Evolutionary conservation across 1,284 basidiomycete species (phyloP).

Genomic region (Somion occarium): DNA sequence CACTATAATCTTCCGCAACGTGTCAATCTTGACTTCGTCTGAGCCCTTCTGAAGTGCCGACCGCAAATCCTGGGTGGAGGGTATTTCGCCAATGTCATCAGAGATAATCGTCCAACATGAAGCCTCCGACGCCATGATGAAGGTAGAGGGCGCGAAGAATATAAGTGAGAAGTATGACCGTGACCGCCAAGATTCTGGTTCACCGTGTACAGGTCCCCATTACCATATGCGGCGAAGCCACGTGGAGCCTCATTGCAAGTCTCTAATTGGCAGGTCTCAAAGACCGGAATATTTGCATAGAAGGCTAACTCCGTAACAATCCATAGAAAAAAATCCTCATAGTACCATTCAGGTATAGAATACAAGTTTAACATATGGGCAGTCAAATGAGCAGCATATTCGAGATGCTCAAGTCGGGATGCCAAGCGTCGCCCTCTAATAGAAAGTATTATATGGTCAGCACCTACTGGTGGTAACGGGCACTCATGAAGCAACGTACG

Average conservation of each 20-base stretch:
- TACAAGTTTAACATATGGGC: neutral
- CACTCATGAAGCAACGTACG: slow-evolving; percentile 35
- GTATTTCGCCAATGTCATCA: slow-evolving; percentile 74
- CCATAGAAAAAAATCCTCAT: no score
- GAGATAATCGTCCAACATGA: slow-evolving; percentile 83
- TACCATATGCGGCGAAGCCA: slow-evolving; percentile 16
- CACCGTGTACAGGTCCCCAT: slow-evolving; percentile 1
- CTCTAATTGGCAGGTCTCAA: neutral
- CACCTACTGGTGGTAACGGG: neutral
- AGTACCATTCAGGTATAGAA: slow-evolving; percentile 5
- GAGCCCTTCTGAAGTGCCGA: slow-evolving; percentile 89
- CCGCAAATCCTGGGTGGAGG: slow-evolving; percentile 83
- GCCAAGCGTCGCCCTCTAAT: slow-evolving; percentile 35
- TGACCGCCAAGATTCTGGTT: neutral
- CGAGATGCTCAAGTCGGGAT: slow-evolving; percentile 25
- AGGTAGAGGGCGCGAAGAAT: slow-evolving; percentile 6
- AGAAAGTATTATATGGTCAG: neutral
- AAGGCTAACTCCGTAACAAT: no score
- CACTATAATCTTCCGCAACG: slow-evolving; percentile 92
- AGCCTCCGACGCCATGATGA: slow-evolving; percentile 39
- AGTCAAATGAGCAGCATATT: no score
- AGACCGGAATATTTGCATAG: neutral
- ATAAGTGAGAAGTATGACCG: slow-evolving; percentile 5
- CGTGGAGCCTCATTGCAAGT: neutral
- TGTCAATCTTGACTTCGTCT: slow-evolving; percentile 98